phyloP scores from a whole-genome alignment of 106 monocot genomes.

The Ottelia alismoides region DNA sequence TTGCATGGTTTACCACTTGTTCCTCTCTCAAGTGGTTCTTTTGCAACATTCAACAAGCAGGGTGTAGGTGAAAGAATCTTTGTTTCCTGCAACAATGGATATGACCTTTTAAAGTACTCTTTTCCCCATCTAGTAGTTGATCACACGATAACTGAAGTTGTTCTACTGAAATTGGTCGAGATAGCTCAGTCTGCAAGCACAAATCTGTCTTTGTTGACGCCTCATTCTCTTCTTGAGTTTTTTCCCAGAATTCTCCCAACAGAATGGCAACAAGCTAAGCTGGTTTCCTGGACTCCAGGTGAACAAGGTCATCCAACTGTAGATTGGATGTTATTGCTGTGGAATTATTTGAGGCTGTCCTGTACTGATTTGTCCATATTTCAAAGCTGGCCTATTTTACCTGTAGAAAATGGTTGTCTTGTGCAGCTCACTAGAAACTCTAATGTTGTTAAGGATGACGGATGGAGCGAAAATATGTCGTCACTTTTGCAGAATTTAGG shows the following conservation, averaged over 20 bases:
- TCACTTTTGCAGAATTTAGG: conserved; percentile 75
- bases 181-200: conserved; percentile 47
- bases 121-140: conserved; percentile 73
- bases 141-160: conserved; percentile 33
- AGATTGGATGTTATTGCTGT: conserved; percentile 77
- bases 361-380: conserved; percentile 72
- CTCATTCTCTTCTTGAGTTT: conserved; percentile 67
- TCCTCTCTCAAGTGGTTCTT: conserved; percentile 77
- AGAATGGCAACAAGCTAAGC: conserved; percentile 75
- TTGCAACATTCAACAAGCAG: conserved; percentile 41
- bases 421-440: conserved; percentile 61
- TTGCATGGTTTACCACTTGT: conserved; percentile 72
- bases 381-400: conserved; percentile 80
- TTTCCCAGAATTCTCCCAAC: conserved; percentile 75
- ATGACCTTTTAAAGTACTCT: conserved; percentile 60
- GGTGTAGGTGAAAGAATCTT: conserved; percentile 82
- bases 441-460: conserved; percentile 71
- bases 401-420: conserved; percentile 51
- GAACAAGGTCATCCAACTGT: conserved; percentile 64
- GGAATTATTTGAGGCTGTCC: conserved; percentile 73
- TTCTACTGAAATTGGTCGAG: conserved; percentile 42
- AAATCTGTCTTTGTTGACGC: conserved; percentile 63
- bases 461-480: conserved; percentile 91
- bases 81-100: conserved; percentile 40
- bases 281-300: conserved; percentile 64